Evolutionary conservation across 257 asterid species (phyloP).

Genomic region (Rauvolfia tetraphylla): DNA sequence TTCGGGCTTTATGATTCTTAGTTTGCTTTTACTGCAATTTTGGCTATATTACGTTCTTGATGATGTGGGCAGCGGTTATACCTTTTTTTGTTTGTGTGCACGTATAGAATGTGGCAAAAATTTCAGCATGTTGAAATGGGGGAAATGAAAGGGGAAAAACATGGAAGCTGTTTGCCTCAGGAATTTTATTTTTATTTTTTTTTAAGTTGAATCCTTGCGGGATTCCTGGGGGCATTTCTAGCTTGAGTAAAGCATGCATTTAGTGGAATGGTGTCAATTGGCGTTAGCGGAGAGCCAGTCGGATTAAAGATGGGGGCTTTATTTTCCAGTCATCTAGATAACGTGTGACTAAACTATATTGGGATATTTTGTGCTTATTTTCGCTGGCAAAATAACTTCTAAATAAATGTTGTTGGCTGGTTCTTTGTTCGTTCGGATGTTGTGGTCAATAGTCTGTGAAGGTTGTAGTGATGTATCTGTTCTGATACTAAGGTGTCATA

Average conservation of each 20-base stretch:
- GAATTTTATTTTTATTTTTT: too few relatives aligned
- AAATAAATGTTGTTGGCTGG: background rate
- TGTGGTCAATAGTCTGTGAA: background rate
- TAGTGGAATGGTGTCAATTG: background rate
- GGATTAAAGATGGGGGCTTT: conserved; percentile 14
- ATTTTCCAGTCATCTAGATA: background rate
- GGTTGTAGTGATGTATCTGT: background rate
- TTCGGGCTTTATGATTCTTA: background rate
- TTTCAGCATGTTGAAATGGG: background rate
- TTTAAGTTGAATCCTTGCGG: background rate
- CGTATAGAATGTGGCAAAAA: background rate
- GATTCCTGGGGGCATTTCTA: background rate
- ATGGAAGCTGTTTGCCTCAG: background rate
- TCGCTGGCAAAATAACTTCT: background rate
- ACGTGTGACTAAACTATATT: background rate
- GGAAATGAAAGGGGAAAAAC: background rate
- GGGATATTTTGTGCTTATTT: background rate
- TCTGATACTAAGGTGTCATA: background rate
- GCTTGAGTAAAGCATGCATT: background rate
- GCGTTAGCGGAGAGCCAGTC: background rate
- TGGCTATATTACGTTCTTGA: conserved; percentile 2
- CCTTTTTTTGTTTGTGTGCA: background rate
- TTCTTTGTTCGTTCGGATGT: background rate
- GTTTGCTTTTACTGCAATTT: background rate
- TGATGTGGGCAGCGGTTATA: background rate